Evolutionary conservation across 2,329 filamentous ascomycete species (phyloP), one percentile per base, ranked within the genome.

Genomic region (Epicoccum sorghinum): DNA sequence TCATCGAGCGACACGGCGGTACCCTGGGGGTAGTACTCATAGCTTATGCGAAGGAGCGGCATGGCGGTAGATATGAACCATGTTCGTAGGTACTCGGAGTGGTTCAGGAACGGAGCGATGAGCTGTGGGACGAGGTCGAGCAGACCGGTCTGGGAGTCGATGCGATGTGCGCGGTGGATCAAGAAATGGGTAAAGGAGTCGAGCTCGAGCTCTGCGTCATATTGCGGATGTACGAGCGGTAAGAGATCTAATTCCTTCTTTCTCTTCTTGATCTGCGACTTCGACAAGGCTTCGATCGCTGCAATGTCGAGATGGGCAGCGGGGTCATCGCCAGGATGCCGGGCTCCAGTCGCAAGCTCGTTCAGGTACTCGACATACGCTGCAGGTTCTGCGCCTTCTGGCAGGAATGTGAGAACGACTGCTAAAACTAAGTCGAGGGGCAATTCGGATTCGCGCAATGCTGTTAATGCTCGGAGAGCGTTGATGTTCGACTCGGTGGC

Each of bases 351-450:
- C 36, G 78, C 79, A 56, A 92, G 75, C 47, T 85, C 81, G 62
- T 82, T 74, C 14, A 92, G 68, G 46, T 90, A 83, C 12, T 78
- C 77, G 14, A 84, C 77, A 68, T 93, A 93, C 40, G 79, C 71
- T n/a, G 75, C 75, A 4, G 90, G 86, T 4, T 83, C 83, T 4
- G 86, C 69, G 38, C 83, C 87, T 73, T 93, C 90, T 24, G 91
- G 91, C 1, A 96, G 80, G 68, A 88, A 90, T 18, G 88, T 90
- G 40, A 96, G 81, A 22, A 96, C 76, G 47, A 95, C 86, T 39
- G 88, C 86, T 53, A 95, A 79, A 23, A 90, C 70, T 12, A 91
- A 77, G 52, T 89, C 85, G 39, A 83, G 81, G 25, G 82, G 80
- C 49, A 95, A 78, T 33, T 87, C 80, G 49, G 82, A 77, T 47